A percentile compares a stretch with the other conserved stretches of the same genome.
These are phyloP conservation scores for Mycena sanguinolenta DNA, from an alignment of 768 basidiomycete genomes.

Conservation along the genomic window DNA sequence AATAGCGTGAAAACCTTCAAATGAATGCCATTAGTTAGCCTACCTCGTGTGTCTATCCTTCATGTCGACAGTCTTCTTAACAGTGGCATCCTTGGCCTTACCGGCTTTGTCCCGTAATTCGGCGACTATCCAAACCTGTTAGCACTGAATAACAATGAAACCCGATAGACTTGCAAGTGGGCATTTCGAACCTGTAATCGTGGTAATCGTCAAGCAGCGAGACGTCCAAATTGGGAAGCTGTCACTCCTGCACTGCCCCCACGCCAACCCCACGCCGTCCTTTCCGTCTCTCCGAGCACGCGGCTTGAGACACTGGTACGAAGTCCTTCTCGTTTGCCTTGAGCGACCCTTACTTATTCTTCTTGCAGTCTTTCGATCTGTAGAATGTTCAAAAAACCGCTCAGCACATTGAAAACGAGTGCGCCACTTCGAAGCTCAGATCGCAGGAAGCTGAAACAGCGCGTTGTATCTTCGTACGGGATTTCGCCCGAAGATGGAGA, in stretches of 20 bases:
- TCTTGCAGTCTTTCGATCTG: not conserved
- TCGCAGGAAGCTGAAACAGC: conserved; percentile 77
- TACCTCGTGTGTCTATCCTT: conserved; percentile 69
- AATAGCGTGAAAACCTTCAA: conserved; percentile 10
- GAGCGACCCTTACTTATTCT: too few relatives aligned
- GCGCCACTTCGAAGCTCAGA: conserved; percentile 83
- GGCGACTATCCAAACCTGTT: conserved; percentile 56
- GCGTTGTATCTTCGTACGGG: conserved; percentile 61
- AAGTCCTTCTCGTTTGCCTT: too few relatives aligned
- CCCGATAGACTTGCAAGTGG: conserved; percentile 6
- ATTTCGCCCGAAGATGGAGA: conserved; percentile 73
- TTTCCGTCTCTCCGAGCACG: too few relatives aligned
- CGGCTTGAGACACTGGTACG: too few relatives aligned
- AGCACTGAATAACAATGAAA: not conserved
- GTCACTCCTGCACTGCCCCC: not conserved
- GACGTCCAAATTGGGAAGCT: not conserved
- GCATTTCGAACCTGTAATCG: conserved; percentile 5
- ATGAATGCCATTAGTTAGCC: conserved; percentile 43
- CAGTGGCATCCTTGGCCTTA: conserved; percentile 70
- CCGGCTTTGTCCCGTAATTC: conserved; percentile 76
- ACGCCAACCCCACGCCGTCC: not conserved
- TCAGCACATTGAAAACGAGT: conserved; percentile 75
- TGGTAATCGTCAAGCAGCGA: not conserved
- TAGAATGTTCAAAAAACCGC: conserved; percentile 84
- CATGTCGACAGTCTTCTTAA: conserved; percentile 65